Evolutionary conservation across 441 rosid species (phyloP).

Genomic region (Bruguiera hainesii): DNA sequence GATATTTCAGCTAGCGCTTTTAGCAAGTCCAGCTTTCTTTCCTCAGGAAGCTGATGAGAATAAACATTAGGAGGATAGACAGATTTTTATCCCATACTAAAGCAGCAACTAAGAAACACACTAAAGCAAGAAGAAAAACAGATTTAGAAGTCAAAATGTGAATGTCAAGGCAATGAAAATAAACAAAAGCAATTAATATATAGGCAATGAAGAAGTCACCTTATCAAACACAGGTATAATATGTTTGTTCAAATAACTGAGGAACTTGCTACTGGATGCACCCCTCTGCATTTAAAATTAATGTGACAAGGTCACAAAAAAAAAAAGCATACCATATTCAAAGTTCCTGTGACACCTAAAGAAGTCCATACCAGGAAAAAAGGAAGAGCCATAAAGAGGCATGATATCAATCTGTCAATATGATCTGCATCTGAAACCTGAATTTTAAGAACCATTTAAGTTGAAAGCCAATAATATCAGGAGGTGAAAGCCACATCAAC

Average conservation of each 20-base stretch:
- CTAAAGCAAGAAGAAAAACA: not conserved
- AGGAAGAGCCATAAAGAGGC: constrained; percentile 89
- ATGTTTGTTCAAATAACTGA: constrained; percentile 78
- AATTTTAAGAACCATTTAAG: constrained; percentile 18
- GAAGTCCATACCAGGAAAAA: constrained; percentile 69
- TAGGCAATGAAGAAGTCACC: constrained; percentile 37
- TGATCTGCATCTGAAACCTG: constrained; percentile 94
- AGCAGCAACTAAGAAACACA: not conserved
- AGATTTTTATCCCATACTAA: not conserved
- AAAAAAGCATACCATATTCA: constrained; percentile 1
- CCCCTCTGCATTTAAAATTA: constrained; percentile 56
- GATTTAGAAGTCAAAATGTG: not conserved
- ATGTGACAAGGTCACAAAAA: not conserved
- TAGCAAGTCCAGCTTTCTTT: constrained; percentile 89
- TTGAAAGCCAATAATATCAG: too few relatives aligned
- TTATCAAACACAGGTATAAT: constrained; percentile 84
- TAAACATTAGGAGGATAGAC: constrained; percentile 15
- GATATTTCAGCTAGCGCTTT: constrained; percentile 92
- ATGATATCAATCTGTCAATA: constrained; percentile 89
- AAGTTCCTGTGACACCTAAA: not conserved
- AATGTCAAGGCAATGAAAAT: not conserved
- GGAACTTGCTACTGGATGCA: constrained; percentile 86
- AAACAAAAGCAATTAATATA: not conserved
- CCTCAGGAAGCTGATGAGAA: constrained; percentile 82
- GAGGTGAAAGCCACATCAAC: too few relatives aligned